Percentiles rank a stretch among this genome's conserved stretches.
Evolutionary conservation across 2,329 filamentous ascomycete species (phyloP).

Genomic region (Ceratocystis harringtonii): DNA sequence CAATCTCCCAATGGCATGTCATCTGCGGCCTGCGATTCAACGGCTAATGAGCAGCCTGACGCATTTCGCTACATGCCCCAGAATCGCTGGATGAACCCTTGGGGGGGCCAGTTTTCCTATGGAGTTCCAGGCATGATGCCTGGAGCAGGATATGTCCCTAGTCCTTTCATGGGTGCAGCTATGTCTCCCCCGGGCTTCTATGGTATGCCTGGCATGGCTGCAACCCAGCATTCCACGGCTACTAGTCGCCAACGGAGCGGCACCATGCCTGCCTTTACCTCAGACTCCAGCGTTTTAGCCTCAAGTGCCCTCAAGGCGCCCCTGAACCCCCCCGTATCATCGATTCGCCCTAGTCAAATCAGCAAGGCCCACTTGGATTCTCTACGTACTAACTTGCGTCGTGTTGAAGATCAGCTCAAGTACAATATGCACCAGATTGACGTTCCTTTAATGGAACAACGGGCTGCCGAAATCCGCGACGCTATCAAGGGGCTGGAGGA

Average conservation of each 20-base stretch:
- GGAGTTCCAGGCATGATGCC: conserved; percentile 13
- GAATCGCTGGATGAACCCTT: conserved; percentile 15
- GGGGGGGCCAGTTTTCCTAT: conserved; percentile 16
- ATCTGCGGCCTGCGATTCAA: background rate
- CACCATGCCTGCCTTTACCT: background rate
- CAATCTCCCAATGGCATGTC: background rate
- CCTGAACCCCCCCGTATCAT: conserved; percentile 35
- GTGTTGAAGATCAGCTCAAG: conserved; percentile 40
- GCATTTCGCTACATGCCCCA: conserved; percentile 10
- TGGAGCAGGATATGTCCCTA: conserved; percentile 7
- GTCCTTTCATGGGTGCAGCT: conserved; percentile 11
- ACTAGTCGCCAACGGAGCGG: conserved; percentile 8
- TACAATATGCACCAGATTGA: conserved; percentile 51
- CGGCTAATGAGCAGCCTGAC: conserved; percentile 9
- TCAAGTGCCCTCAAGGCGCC: conserved; percentile 18
- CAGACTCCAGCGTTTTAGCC: background rate
- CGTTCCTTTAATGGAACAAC: conserved; percentile 34
- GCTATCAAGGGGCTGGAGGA: conserved; percentile 37
- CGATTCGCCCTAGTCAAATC: conserved; percentile 45
- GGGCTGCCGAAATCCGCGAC: conserved; percentile 29
- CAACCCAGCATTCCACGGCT: background rate
- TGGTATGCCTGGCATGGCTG: conserved; percentile 6
- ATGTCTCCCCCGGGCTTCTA: conserved; percentile 9
- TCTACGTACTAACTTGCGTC: conserved; percentile 31
- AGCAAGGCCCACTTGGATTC: conserved; percentile 43